Base-by-base conservation (phyloP, 345 rosid genomes). In the Fremontodendron californicum region DNA sequence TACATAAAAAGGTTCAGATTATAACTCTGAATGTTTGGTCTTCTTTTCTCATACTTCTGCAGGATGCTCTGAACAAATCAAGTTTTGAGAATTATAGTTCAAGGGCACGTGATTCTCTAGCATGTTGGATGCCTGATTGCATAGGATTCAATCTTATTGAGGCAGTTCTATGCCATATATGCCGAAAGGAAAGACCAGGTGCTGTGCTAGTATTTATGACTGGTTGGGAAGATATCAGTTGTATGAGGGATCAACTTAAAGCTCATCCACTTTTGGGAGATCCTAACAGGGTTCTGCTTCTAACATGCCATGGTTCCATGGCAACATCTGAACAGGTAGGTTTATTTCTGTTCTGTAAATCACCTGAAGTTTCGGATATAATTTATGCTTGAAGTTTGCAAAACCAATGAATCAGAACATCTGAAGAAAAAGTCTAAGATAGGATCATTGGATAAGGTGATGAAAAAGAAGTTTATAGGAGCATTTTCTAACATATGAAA, bases 151-250 rank as follows among this genome's bases (percentile, higher is more conserved):
- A 94, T 84, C 94, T 96, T 81, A 90, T 96, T 73, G 99, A 96
- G 83, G 94, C 97, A 67, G 97, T 92, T 64, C 88, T 93, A 29
- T 96, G 98, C 83, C 98, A 96, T 84, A 92, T 94, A 82, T 91
- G 98, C 77, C 93, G 98, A 71, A 96, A 93, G 88, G 97, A 96
- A 84, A 86, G 97, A 46, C 86, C 92, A 31, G 98, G 99, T 42
- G 97, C 97, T 83, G 97, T 91, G 49, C 87, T 96, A 77, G 97
- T 96, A 46, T 96, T 96, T 87, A 89, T 96, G 93, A 96, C 99
- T 81, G 99, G 99, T 35, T 96, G 99, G 99, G 99, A 93, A 78
- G 99, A 96, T 84, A 96, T 93, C 80, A 96, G 91, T 82, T 89
- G 90, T 75, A 82, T 96, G 75, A 91, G 90, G 78, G 99, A 96